Evolutionary conservation across 2,329 filamentous ascomycete genomes (phyloP).

Genomic region (Chaetomium globosum): DNA sequence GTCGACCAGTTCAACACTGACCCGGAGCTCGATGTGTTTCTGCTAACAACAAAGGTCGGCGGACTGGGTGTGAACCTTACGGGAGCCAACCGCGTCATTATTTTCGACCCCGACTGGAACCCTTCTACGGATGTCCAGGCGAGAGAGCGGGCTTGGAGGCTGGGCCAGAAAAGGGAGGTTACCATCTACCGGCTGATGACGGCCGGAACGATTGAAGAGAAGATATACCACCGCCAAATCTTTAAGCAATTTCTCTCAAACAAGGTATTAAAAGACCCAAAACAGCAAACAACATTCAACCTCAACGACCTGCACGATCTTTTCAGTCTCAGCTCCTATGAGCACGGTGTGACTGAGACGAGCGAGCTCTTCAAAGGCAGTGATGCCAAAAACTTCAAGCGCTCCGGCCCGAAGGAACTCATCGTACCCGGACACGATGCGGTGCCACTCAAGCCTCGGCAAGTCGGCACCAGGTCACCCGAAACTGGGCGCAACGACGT

Average conservation of each 20-base stretch:
- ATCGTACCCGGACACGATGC: constrained; percentile 39
- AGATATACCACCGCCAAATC: constrained; percentile 97
- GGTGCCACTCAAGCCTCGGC: constrained; percentile 19
- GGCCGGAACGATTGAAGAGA: constrained; percentile 96
- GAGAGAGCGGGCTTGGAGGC: constrained; percentile 89
- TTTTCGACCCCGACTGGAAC: constrained; percentile 99
- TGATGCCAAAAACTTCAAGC: constrained; percentile 66
- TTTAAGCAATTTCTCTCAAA: constrained; percentile 98
- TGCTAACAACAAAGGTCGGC: constrained; percentile 93
- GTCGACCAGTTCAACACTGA: constrained; percentile 92
- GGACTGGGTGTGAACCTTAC: constrained; percentile 93
- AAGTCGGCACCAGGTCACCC: constrained; percentile 10
- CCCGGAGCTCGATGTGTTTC: constrained; percentile 78
- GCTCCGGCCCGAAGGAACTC: constrained; percentile 34
- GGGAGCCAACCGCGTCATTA: constrained; percentile 92
- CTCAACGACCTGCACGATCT: constrained; percentile 88
- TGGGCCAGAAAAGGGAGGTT: constrained; percentile 93
- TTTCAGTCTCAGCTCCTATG: constrained; percentile 73
- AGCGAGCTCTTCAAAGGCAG: constrained; percentile 85
- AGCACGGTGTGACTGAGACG: constrained; percentile 76
- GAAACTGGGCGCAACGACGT: constrained; percentile 22
- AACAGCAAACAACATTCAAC: constrained; percentile 88
- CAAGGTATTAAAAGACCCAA: constrained; percentile 92
- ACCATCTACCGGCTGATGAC: constrained; percentile 98
- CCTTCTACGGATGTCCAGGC: constrained; percentile 95